These are phyloP conservation scores for Stachybotrys elegans DNA, from an alignment of 2,329 filamentous ascomycete species.

Conservation along the genomic window DNA sequence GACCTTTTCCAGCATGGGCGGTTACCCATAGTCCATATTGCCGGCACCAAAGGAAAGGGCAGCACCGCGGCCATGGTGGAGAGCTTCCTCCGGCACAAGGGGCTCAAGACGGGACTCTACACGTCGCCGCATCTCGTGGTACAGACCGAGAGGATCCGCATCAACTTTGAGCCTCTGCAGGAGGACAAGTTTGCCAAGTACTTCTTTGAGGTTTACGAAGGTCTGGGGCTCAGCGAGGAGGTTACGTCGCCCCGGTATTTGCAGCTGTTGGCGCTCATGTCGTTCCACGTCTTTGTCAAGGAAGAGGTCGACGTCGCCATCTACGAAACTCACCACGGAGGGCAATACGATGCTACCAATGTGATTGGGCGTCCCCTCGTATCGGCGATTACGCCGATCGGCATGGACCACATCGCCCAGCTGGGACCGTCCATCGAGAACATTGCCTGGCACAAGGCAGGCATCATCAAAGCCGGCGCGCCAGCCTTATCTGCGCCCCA, in stretches of 20 bases:
- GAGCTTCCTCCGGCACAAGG: constrained; percentile 31
- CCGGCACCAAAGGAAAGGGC: constrained; percentile 52
- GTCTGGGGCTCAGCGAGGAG: constrained; percentile 12
- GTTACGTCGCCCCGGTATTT: constrained; percentile 1
- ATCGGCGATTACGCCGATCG: constrained; percentile 39
- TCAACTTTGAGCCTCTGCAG: constrained; percentile 31
- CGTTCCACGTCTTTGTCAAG: constrained; percentile 5
- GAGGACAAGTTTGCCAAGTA: constrained; percentile 34
- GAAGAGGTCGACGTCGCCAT: constrained; percentile 31
- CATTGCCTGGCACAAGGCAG: constrained; percentile 48
- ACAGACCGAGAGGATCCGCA: constrained; percentile 36
- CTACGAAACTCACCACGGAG: constrained; percentile 39
- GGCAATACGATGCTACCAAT: constrained; percentile 44
- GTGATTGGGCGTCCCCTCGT: constrained; percentile 35
- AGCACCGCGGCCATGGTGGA: constrained; percentile 43
- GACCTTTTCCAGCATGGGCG: neutral
- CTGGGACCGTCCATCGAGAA: constrained; percentile 39
- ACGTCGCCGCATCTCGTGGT: constrained; percentile 43
- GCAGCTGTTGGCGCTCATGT: constrained; percentile 5
- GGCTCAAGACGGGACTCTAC: constrained; percentile 33
- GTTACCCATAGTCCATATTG: constrained; percentile 37
- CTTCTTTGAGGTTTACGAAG: constrained; percentile 39
- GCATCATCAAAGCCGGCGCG: constrained; percentile 38
- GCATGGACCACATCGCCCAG: constrained; percentile 39
- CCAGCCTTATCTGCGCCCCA: constrained; percentile 33